Percentiles rank a stretch among this genome's conserved stretches.
These are phyloP conservation scores for Geosmithia flava DNA, from an alignment of 2,329 filamentous ascomycete species.

Conservation along the genomic window DNA sequence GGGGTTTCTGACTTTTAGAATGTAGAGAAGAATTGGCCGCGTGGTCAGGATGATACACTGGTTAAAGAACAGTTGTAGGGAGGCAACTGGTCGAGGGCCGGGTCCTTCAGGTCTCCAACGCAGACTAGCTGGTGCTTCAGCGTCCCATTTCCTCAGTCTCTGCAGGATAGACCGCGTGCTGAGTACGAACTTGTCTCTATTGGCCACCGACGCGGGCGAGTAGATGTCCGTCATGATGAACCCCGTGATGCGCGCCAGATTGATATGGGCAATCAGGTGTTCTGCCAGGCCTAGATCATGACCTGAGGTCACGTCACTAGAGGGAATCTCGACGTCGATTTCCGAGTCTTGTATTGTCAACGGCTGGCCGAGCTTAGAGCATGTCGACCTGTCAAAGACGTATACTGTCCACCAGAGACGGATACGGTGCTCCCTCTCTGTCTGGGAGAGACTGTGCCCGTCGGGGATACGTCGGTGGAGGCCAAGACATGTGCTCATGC, in stretches of 20 bases:
- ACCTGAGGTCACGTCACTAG: neutral
- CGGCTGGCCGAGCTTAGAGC: constrained; percentile 6
- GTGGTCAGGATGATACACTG: constrained; percentile 7
- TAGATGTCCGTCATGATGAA: constrained; percentile 6
- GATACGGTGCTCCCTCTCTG: constrained; percentile 4
- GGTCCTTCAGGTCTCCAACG: constrained; percentile 4
- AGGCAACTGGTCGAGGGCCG: constrained; percentile 5
- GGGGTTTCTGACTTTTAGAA: constrained; percentile 5
- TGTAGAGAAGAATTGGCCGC: constrained; percentile 5
- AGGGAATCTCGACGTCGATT: constrained; percentile 5
- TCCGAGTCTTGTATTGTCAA: constrained; percentile 6
- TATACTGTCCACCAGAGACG: constrained; percentile 7
- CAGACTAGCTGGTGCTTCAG: constrained; percentile 3
- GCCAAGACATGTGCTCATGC: constrained; percentile 5
- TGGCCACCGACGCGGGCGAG: constrained; percentile 4
- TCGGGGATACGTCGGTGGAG: constrained; percentile 4
- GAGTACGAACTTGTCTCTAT: constrained; percentile 4
- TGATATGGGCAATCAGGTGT: constrained; percentile 4
- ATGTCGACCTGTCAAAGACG: constrained; percentile 6
- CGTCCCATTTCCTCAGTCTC: constrained; percentile 6
- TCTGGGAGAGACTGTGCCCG: constrained; percentile 1
- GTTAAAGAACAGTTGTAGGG: constrained; percentile 6
- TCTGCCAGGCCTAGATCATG: constrained; percentile 3
- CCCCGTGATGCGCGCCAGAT: constrained; percentile 5
- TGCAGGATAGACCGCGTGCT: constrained; percentile 5